A percentile compares a stretch with the other conserved stretches of the same genome.
Evolutionary conservation across 2,329 filamentous ascomycete genomes (phyloP).

Genomic region (Metarhizium anisopliae): DNA sequence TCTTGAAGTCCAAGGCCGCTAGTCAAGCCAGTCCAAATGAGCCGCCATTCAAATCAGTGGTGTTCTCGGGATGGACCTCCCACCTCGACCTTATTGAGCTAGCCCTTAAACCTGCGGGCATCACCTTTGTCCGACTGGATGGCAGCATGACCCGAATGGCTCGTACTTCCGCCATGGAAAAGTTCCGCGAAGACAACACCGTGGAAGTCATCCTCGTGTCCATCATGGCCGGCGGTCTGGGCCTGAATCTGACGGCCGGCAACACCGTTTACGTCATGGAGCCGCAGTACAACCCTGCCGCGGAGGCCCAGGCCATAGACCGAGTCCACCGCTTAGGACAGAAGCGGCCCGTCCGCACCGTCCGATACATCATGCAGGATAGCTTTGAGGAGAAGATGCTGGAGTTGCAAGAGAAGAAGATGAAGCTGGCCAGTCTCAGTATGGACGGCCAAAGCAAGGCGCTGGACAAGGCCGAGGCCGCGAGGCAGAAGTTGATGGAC

Average conservation of each 20-base stretch:
- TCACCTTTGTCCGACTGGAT: constrained; percentile 74
- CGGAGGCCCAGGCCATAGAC: constrained; percentile 89
- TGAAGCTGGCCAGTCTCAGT: constrained; percentile 77
- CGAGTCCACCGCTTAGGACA: constrained; percentile 88
- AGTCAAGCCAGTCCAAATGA: constrained; percentile 53
- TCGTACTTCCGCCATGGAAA: constrained; percentile 66
- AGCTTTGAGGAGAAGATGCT: constrained; percentile 96
- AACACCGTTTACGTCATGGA: constrained; percentile 95
- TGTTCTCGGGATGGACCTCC: constrained; percentile 94
- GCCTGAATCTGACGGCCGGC: constrained; percentile 80
- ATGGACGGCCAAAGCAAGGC: constrained; percentile 56
- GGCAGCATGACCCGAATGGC: constrained; percentile 74
- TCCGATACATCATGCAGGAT: constrained; percentile 78
- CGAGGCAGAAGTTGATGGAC: constrained; percentile 53
- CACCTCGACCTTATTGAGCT: constrained; percentile 88
- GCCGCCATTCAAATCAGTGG: constrained; percentile 79
- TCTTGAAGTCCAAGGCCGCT: constrained; percentile 55
- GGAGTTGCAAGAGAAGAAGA: constrained; percentile 84
- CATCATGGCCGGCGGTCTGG: constrained; percentile 84
- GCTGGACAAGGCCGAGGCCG: constrained; percentile 42
- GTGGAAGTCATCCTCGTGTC: constrained; percentile 83
- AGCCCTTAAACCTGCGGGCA: constrained; percentile 59
- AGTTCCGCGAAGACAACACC: constrained; percentile 62
- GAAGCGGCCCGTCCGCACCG: constrained; percentile 76
- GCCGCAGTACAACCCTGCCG: constrained; percentile 92